Percentiles rank a stretch among this genome's conserved stretches.
These are phyloP conservation scores for Schizopora paradoxa DNA, from an alignment of 1,284 basidiomycete genomes.

Conservation along the genomic window DNA sequence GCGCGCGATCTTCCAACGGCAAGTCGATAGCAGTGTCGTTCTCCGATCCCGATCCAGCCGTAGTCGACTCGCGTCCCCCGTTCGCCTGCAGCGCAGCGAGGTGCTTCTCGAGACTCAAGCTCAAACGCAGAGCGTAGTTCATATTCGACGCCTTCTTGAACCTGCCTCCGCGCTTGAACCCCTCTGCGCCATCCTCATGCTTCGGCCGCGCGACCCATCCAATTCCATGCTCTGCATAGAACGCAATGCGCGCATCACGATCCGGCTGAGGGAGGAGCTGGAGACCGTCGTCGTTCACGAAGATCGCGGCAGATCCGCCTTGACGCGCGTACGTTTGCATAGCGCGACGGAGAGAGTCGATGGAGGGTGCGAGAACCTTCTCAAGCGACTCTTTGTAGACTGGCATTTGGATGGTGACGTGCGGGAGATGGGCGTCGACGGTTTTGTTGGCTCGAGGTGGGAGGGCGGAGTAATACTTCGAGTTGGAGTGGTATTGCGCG, in stretches of 20 bases:
- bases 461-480: slow-evolving; percentile 63
- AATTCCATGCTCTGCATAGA: slow-evolving; percentile 50
- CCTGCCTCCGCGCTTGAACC: slow-evolving; percentile 49
- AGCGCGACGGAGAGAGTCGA: slow-evolving; percentile 75
- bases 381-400: slow-evolving; percentile 75
- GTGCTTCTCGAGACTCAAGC: slow-evolving; percentile 46
- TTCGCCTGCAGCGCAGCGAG: slow-evolving; percentile 29
- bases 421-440: slow-evolving; percentile 58
- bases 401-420: slow-evolving; percentile 72
- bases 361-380: slow-evolving; percentile 64
- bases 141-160: slow-evolving; percentile 62
- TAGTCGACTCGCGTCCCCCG: neutral
- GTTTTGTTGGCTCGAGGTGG: slow-evolving; percentile 50
- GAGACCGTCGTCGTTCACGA: slow-evolving; percentile 75
- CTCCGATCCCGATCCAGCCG: slow-evolving; percentile 2
- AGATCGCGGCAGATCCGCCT: slow-evolving; percentile 70
- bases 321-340: slow-evolving; percentile 84
- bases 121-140: slow-evolving; percentile 50
- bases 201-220: slow-evolving; percentile 51
- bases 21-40: slow-evolving; percentile 1
- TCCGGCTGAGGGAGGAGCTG: slow-evolving; percentile 36
- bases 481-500: slow-evolving; percentile 70
- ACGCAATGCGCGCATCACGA: slow-evolving; percentile 34
- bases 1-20: slow-evolving; percentile 13
- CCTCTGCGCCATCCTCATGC: slow-evolving; percentile 38